These are phyloP conservation scores for Apiospora malaysiana DNA, from an alignment of 2,329 filamentous ascomycete species.

Conservation along the genomic window DNA sequence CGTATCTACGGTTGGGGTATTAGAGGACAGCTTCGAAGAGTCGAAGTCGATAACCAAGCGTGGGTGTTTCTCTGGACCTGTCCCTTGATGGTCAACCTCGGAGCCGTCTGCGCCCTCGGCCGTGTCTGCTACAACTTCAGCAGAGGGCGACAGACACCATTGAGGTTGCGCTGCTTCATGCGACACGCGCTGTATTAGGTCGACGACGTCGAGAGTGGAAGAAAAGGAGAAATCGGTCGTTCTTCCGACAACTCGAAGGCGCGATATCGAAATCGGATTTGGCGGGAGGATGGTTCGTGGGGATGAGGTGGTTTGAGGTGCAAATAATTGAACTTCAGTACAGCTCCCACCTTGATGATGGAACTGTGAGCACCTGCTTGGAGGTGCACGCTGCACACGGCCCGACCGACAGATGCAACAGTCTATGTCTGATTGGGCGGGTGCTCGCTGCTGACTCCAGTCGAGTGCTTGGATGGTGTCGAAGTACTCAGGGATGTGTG, in stretches of 20 bases:
- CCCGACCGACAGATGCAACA: conserved; percentile 12
- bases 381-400: conserved; percentile 17
- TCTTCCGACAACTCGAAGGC: background rate
- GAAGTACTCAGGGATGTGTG: conserved; percentile 14
- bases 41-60: background rate
- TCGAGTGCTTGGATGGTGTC: background rate
- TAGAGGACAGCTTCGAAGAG: background rate
- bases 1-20: background rate
- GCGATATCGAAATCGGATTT: background rate
- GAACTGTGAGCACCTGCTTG: background rate
- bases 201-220: background rate
- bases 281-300: background rate
- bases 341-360: conserved; percentile 19
- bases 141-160: conserved; percentile 35
- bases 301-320: background rate
- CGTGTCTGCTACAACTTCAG: conserved; percentile 39
- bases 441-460: background rate
- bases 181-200: conserved; percentile 5
- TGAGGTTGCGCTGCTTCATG: conserved; percentile 18
- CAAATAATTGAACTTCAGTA: conserved; percentile 9
- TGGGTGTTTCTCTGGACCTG: background rate
- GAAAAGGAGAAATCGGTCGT: background rate
- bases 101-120: conserved; percentile 32
- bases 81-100: conserved; percentile 13
- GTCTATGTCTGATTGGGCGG: background rate